A percentile compares a stretch with the other conserved stretches of the same genome.
phyloP scores from a whole-genome alignment of 805 yeast genomes.

The Sugiyamaella chiloensis region DNA sequence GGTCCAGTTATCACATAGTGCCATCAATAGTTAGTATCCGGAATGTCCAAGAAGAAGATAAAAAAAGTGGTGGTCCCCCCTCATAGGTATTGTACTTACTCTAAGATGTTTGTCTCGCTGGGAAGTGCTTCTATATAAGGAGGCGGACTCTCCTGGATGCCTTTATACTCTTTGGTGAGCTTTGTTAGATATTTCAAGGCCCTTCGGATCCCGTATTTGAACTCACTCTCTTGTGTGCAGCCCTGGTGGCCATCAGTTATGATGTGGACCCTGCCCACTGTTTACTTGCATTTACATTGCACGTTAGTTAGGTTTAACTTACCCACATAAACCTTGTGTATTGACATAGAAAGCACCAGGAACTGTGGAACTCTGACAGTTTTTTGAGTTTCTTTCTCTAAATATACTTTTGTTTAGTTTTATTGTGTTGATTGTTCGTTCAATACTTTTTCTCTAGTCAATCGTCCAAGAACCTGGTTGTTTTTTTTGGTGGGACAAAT shows the following conservation, averaged over 20 bases:
- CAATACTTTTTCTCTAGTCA: background rate
- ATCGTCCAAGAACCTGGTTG: no score
- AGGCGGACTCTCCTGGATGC: slow-evolving; percentile 74
- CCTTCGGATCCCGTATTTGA: no score
- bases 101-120: slow-evolving; percentile 78
- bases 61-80: background rate
- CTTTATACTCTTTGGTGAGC: slow-evolving; percentile 77
- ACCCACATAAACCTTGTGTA: no score
- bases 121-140: slow-evolving; percentile 85
- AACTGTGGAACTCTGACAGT: no score
- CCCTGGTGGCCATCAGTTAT: slow-evolving; percentile 34
- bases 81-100: slow-evolving; percentile 30
- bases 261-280: no score
- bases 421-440: background rate
- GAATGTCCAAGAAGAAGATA: no score
- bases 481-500: slow-evolving; percentile 1
- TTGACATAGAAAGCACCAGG: no score
- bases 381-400: no score
- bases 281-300: no score
- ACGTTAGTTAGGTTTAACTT: no score
- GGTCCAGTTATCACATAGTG: slow-evolving; percentile 92
- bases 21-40: slow-evolving; percentile 47
- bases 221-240: slow-evolving; percentile 33
- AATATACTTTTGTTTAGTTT: background rate
- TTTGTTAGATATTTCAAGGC: slow-evolving; percentile 29